Evolutionary conservation across 305 asterid genomes (phyloP).

Genomic region (Fraxinus ornus): DNA sequence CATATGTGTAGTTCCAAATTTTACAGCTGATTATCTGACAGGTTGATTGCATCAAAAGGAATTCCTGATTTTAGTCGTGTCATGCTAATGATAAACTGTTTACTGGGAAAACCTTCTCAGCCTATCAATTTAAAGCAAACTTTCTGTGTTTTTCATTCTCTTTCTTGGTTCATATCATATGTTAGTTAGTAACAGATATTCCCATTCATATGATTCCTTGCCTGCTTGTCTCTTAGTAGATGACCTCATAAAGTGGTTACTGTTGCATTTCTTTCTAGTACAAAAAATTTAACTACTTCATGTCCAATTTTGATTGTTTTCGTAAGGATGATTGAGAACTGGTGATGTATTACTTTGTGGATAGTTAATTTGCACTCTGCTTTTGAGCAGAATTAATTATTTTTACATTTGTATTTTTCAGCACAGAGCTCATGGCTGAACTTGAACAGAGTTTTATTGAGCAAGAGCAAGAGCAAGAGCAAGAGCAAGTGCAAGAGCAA

Average conservation of each 20-base stretch:
- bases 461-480: not conserved
- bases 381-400: not conserved
- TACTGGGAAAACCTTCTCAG: not conserved
- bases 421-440: conserved; percentile 40
- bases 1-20: not conserved
- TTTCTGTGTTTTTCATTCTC: not conserved
- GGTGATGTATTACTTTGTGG: not conserved
- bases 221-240: not conserved
- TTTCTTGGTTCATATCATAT: not conserved
- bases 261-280: not conserved
- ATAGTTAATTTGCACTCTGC: not conserved
- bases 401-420: not conserved
- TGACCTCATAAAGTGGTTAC: not conserved
- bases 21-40: not conserved
- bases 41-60: not conserved
- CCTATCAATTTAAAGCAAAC: not conserved
- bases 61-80: not conserved
- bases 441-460: conserved; percentile 33
- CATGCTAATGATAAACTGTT: not conserved
- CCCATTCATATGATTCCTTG: not conserved
- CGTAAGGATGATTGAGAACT: not conserved
- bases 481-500: no score
- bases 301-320: not conserved
- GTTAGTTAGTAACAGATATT: not conserved
- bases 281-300: not conserved